Evolutionary conservation across 2,329 filamentous ascomycete genomes (phyloP).

Genomic region (Lachnellula occidentalis): DNA sequence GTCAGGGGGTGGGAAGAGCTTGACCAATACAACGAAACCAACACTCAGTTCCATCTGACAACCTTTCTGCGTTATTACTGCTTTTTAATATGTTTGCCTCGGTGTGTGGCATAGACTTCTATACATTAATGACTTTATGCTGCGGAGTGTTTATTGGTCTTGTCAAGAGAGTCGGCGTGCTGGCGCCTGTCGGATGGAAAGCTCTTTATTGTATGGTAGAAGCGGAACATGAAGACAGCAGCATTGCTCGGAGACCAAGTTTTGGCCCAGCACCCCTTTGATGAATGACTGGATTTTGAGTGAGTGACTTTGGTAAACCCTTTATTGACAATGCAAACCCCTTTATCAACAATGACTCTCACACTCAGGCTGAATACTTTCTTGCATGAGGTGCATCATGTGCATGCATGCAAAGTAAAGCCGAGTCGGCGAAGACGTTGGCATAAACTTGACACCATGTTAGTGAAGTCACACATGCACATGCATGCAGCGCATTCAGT

Average conservation of each 20-base stretch:
- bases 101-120: constrained; percentile 4
- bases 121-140: constrained; percentile 17
- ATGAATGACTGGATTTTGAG: neutral
- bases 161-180: constrained; percentile 5
- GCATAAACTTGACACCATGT: too few species aligned
- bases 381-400: too few species aligned
- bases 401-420: too few species aligned
- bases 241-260: constrained; percentile 24
- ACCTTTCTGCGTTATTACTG: neutral
- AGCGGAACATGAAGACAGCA: constrained; percentile 10
- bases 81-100: neutral
- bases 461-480: too few species aligned
- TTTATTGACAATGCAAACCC: too few species aligned
- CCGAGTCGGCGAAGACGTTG: too few species aligned
- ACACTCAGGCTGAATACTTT: too few species aligned
- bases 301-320: too few species aligned
- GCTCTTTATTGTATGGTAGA: constrained; percentile 6
- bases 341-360: too few species aligned
- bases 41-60: constrained; percentile 14
- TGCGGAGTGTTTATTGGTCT: constrained; percentile 24
- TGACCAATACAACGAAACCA: constrained; percentile 15
- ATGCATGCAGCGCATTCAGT: too few species aligned
- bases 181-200: constrained; percentile 8
- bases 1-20: constrained; percentile 3
- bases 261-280: constrained; percentile 21